These are phyloP conservation scores for Adansonia digitata DNA, from an alignment of 345 rosid genomes.

Conservation along the genomic window DNA sequence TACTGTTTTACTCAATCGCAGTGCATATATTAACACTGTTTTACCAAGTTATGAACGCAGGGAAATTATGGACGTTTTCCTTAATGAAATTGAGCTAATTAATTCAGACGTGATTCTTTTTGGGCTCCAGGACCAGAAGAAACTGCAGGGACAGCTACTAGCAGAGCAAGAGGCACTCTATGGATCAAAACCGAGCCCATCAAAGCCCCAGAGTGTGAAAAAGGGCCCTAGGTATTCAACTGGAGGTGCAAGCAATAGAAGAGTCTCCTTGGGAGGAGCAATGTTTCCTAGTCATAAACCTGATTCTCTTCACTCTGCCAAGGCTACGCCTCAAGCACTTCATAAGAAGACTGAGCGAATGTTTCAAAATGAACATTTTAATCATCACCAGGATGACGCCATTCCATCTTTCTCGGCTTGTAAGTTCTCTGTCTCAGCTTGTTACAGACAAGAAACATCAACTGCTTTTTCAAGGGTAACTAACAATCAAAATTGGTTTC, in stretches of 20 bases:
- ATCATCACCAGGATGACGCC: conserved; percentile 34
- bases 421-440: conserved; percentile 24
- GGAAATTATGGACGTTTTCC: background rate
- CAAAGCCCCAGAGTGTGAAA: conserved; percentile 64
- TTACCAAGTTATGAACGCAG: background rate
- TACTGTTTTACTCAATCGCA: background rate
- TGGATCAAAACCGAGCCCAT: conserved; percentile 95
- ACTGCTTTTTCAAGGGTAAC: background rate
- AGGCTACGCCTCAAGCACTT: conserved; percentile 40
- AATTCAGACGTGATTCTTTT: background rate
- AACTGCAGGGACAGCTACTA: conserved; percentile 87
- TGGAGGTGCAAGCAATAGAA: conserved; percentile 67
- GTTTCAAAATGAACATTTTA: conserved; percentile 31
- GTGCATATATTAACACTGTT: background rate
- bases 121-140: conserved; percentile 83
- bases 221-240: conserved; percentile 73
- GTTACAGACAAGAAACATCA: background rate
- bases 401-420: conserved; percentile 51
- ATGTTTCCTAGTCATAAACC: conserved; percentile 65
- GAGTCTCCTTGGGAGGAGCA: conserved; percentile 73
- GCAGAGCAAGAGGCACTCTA: conserved; percentile 93
- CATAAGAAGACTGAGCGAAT: conserved; percentile 47
- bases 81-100: background rate
- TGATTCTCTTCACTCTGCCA: conserved; percentile 35
- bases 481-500: background rate